Conservation (phyloP, 257 asterid species). For the Osmanthus fragrans region DNA sequence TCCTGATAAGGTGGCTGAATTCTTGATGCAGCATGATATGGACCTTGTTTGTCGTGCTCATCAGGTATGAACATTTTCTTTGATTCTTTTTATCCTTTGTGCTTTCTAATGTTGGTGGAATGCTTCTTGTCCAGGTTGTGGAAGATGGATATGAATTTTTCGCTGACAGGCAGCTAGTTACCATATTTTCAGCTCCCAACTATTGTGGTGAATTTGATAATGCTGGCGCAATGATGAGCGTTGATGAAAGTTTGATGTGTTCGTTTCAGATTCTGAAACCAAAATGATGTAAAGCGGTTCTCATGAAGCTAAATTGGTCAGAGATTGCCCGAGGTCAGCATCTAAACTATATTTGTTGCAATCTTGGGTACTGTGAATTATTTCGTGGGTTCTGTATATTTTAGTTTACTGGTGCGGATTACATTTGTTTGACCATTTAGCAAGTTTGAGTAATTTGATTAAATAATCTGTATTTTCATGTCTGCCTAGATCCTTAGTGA, state of each 20-base stretch:
- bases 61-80: conserved; percentile 46
- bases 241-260: conserved; percentile 85
- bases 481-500: neutral
- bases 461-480: neutral
- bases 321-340: conserved; percentile 29
- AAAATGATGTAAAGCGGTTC: conserved; percentile 42
- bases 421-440: neutral
- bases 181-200: conserved; percentile 84
- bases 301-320: conserved; percentile 25
- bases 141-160: conserved; percentile 88
- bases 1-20: conserved; percentile 78
- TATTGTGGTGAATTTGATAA: conserved; percentile 83
- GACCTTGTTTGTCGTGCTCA: conserved; percentile 85
- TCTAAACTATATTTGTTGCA: neutral
- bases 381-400: neutral
- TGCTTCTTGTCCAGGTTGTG: conserved; percentile 55
- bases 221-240: conserved; percentile 92
- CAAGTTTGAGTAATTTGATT: neutral
- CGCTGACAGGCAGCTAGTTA: conserved; percentile 80
- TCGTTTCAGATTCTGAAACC: conserved; percentile 87
- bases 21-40: conserved; percentile 76
- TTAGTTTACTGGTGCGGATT: neutral
- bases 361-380: neutral
- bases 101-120: conserved; percentile 12
- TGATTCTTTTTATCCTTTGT: conserved; percentile 9